A percentile compares a stretch with the other conserved stretches of the same genome.
Conservation (phyloP, 2,329 filamentous ascomycete species). For the Plectosphaerella cucumerina region DNA sequence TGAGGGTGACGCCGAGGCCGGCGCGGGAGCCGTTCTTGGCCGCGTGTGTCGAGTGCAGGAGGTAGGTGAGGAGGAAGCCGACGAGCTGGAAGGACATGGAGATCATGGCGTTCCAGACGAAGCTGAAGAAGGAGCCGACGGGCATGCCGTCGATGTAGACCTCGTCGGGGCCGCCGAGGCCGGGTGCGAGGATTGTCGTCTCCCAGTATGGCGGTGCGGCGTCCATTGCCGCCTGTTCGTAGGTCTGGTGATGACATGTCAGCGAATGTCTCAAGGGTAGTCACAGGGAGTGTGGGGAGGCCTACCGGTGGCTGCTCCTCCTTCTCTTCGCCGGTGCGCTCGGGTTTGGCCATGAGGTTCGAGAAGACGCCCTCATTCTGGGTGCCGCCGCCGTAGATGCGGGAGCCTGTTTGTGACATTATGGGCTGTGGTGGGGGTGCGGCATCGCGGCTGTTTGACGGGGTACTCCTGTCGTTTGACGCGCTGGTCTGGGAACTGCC, state of each 20-base stretch:
- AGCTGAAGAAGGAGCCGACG: constrained; percentile 81
- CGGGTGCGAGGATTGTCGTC: constrained; percentile 93
- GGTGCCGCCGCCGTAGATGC: constrained; percentile 68
- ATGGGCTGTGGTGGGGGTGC: constrained; percentile 17
- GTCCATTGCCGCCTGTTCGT: constrained; percentile 96
- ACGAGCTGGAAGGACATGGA: constrained; percentile 96
- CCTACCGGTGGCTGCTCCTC: constrained; percentile 92
- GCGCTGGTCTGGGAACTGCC: constrained; percentile 11
- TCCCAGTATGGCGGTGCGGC: constrained; percentile 98
- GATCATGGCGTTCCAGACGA: constrained; percentile 93
- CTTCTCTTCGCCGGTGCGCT: constrained; percentile 69
- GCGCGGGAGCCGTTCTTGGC: constrained; percentile 96
- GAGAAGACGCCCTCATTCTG: constrained; percentile 94
- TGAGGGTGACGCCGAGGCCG: constrained; percentile 88
- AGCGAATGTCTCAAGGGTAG: constrained; percentile 19
- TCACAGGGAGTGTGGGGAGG: constrained; percentile 17
- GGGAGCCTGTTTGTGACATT: constrained; percentile 28
- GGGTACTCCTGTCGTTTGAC: constrained; percentile 12
- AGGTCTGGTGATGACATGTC: constrained; percentile 60
- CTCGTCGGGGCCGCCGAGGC: constrained; percentile 84
- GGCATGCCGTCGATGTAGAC: constrained; percentile 96
- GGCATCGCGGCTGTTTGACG: constrained; percentile 13
- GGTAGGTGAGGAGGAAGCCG: constrained; percentile 95
- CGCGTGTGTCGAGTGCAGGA: constrained; percentile 94
- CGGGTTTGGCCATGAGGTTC: constrained; percentile 87